Base-by-base conservation (phyloP, 1,284 basidiomycete species). In the Ustilago shanxiensis region DNA sequence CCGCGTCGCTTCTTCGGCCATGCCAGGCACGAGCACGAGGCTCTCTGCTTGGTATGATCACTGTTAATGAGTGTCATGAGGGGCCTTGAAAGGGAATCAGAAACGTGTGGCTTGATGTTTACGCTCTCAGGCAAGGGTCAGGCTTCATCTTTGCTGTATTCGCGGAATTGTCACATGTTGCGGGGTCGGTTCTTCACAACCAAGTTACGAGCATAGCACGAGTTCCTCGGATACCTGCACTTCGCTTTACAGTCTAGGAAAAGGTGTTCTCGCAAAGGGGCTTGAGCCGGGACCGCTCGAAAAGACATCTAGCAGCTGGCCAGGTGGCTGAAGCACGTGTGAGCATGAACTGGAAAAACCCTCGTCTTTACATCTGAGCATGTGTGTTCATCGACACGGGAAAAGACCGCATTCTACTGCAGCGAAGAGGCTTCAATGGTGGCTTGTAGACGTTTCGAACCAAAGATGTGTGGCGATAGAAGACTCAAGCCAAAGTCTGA, bases 241-340 rank as follows among this genome's bases (percentile, higher is more conserved):
- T 33, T 33, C 31, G 31, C 31, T 33, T 11, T 33, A 11, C 5
- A 33, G 31, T 7, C 5, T 5, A 33, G 31, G 31, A 11, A 7
- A 33, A 33, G 31, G 11, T 33, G 31, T n/a, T n/a, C n/a, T n/a
- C n/a, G n/a, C n/a, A n/a, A n/a, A n/a, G n/a, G n/a, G n/a, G n/a
- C n/a, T n/a, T n/a, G n/a, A n/a, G n/a, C n/a, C n/a, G n/a, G n/a
- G n/a, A n/a, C n/a, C n/a, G n/a, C n/a, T n/a, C n/a, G n/a, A n/a
- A n/a, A n/a, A n/a, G n/a, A n/a, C n/a, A n/a, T n/a, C n/a, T n/a
- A n/a, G n/a, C n/a, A n/a, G n/a, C n/a, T n/a, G n/a, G n/a, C n/a
- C n/a, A n/a, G 22, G 47, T 49, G 47, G 47, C 47, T 49, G 8
- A 28, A 20, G 14, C 33, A 52, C 33, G 51, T 52, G 51, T 52